Evolutionary conservation across 163 green algal genomes (phyloP).

Genomic region (Volvox carteri): DNA sequence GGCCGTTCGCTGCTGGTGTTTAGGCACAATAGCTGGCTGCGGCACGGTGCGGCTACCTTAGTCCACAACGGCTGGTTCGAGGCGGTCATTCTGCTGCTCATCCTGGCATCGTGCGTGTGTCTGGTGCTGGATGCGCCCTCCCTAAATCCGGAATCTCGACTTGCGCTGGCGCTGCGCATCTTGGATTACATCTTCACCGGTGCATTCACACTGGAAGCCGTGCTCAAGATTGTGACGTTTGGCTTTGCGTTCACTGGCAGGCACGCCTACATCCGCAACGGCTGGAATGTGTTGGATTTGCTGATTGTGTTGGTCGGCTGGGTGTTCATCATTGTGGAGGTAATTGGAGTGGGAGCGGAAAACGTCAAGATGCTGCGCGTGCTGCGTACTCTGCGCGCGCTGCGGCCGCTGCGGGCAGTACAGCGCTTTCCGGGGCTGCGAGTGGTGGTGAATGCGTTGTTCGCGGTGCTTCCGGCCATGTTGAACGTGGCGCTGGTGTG

Average conservation of each 20-base stretch:
- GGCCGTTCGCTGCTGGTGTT: constrained; percentile 15
- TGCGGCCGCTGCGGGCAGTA: constrained; percentile 38
- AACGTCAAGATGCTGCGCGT: constrained; percentile 57
- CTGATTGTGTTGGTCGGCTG: constrained; percentile 70
- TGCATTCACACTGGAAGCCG: constrained; percentile 37
- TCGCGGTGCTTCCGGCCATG: constrained; percentile 60
- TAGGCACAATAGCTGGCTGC: not conserved
- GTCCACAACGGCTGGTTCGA: constrained; percentile 23
- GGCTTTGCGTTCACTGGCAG: constrained; percentile 74
- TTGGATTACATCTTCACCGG: constrained; percentile 37
- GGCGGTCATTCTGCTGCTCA: constrained; percentile 9
- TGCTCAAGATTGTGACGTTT: constrained; percentile 69
- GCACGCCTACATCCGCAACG: constrained; percentile 73
- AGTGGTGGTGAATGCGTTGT: constrained; percentile 72
- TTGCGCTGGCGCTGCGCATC: not conserved
- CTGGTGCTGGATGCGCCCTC: constrained; percentile 28
- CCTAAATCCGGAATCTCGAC: constrained; percentile 4
- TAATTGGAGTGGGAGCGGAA: not conserved
- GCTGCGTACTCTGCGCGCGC: constrained; percentile 67
- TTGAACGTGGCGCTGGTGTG: constrained; percentile 77
- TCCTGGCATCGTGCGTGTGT: constrained; percentile 24
- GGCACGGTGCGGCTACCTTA: not conserved
- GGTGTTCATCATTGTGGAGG: constrained; percentile 68
- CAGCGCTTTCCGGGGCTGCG: constrained; percentile 60
- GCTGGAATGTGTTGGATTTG: constrained; percentile 86